These are phyloP conservation scores for Pichia sp. DNA, from an alignment of 1,139 yeast species.

Conservation along the genomic window DNA sequence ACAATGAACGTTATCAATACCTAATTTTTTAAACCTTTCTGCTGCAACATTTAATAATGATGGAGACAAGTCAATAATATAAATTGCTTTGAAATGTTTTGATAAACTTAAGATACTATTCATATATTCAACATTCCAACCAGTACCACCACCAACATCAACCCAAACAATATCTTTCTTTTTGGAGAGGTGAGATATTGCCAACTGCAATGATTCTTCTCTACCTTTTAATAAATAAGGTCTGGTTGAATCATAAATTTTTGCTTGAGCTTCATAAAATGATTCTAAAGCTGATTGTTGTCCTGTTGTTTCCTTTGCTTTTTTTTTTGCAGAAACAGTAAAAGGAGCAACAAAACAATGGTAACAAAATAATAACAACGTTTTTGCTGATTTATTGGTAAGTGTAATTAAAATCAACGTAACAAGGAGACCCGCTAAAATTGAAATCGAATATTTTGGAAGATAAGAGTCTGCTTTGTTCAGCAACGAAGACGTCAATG, in stretches of 20 bases:
- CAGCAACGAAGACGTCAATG: too few species aligned
- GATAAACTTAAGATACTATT: slow-evolving; percentile 44
- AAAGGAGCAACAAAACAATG: slow-evolving; percentile 70
- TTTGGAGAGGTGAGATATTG: slow-evolving; percentile 46
- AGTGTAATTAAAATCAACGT: background rate
- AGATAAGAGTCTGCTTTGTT: too few species aligned
- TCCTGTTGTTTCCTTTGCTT: slow-evolving; percentile 35
- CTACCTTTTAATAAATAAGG: slow-evolving; percentile 63
- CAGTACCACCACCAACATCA: slow-evolving; percentile 85
- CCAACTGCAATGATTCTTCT: slow-evolving; percentile 55
- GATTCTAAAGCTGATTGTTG: slow-evolving; percentile 66
- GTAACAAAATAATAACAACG: slow-evolving; percentile 31
- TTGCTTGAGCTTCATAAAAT: slow-evolving; percentile 72
- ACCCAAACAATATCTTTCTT: slow-evolving; percentile 60
- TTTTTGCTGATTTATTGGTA: slow-evolving; percentile 19
- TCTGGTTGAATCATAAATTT: slow-evolving; percentile 67
- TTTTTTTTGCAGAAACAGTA: slow-evolving; percentile 37
- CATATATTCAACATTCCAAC: slow-evolving; percentile 76
- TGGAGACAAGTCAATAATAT: slow-evolving; percentile 70
- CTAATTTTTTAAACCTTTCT: slow-evolving; percentile 46
- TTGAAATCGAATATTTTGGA: slow-evolving; percentile 5
- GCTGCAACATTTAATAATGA: slow-evolving; percentile 69
- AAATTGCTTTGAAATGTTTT: slow-evolving; percentile 54
- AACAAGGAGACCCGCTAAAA: slow-evolving; percentile 4
- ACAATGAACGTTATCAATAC: slow-evolving; percentile 64